Conservation (phyloP, 2,329 filamentous ascomycete genomes). For the Aspergillus oerlinghausenensis region DNA sequence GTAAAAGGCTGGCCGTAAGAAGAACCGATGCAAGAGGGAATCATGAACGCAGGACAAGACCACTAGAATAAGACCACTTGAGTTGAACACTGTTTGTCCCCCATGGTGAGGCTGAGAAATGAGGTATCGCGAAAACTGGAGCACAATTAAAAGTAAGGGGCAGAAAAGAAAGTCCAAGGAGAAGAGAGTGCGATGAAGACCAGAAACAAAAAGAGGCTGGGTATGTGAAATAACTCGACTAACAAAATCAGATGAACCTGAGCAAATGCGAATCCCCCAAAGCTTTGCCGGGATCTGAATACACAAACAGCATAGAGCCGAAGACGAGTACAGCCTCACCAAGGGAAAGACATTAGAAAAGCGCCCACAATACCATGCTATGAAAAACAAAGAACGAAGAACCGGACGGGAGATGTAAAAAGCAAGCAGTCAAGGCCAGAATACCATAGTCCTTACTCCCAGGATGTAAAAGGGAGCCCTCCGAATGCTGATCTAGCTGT, state of each 20-base stretch:
- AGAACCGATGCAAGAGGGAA: constrained; percentile 23
- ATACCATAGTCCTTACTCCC: constrained; percentile 33
- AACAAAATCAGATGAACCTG: constrained; percentile 8
- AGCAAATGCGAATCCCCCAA: constrained; percentile 8
- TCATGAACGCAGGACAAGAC: constrained; percentile 17
- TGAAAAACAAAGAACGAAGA: constrained; percentile 18
- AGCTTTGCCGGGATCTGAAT: constrained; percentile 12
- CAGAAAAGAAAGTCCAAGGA: constrained; percentile 1
- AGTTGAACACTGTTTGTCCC: constrained; percentile 1
- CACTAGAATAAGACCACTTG: constrained; percentile 6
- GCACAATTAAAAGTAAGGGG: neutral
- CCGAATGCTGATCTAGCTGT: constrained; percentile 40
- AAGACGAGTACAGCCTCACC: constrained; percentile 31
- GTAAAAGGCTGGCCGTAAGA: constrained; percentile 26
- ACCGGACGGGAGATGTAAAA: constrained; percentile 14
- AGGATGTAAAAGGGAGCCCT: constrained; percentile 30
- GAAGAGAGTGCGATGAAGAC: constrained; percentile 1
- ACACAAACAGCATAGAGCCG: constrained; percentile 9
- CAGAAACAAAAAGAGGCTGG: constrained; percentile 13
- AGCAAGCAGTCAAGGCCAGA: constrained; percentile 29
- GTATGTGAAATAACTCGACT: constrained; percentile 24
- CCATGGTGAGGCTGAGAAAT: neutral
- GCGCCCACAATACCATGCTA: constrained; percentile 32
- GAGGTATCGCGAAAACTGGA: neutral
- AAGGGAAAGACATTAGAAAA: constrained; percentile 26